phyloP scores from a whole-genome alignment of 306 rosid species.

The Malus orientalis region DNA sequence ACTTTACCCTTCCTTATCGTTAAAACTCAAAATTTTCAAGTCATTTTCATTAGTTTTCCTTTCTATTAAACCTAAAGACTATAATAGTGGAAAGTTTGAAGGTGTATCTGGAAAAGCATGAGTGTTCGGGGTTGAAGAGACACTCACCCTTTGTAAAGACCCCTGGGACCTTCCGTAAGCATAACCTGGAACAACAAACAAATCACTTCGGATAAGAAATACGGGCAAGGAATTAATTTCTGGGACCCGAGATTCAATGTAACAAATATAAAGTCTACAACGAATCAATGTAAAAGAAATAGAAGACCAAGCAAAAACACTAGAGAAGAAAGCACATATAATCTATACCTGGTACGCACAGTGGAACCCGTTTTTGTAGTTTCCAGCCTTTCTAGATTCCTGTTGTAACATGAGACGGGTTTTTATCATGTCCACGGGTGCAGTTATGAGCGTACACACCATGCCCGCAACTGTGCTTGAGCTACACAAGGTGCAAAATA shows the following conservation, averaged over 20 bases:
- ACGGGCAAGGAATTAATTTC: background rate
- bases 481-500: conserved; percentile 38
- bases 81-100: background rate
- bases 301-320: background rate
- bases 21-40: no score
- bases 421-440: conserved; percentile 91
- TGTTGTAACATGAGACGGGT: conserved; percentile 96
- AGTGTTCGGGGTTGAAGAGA: conserved; percentile 10
- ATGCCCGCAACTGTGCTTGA: conserved; percentile 75
- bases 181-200: conserved; percentile 55
- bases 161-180: conserved; percentile 74
- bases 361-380: conserved; percentile 69
- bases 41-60: no score
- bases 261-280: background rate
- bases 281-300: background rate
- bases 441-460: conserved; percentile 68
- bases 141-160: conserved; percentile 94
- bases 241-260: background rate
- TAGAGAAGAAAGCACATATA: background rate
- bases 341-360: conserved; percentile 70
- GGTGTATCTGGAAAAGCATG: background rate
- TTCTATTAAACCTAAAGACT: background rate
- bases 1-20: no score
- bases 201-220: conserved; percentile 13
- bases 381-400: conserved; percentile 41